These are phyloP conservation scores for Tolypocladium tropicale DNA, from an alignment of 2,329 filamentous ascomycete species.

Conservation along the genomic window DNA sequence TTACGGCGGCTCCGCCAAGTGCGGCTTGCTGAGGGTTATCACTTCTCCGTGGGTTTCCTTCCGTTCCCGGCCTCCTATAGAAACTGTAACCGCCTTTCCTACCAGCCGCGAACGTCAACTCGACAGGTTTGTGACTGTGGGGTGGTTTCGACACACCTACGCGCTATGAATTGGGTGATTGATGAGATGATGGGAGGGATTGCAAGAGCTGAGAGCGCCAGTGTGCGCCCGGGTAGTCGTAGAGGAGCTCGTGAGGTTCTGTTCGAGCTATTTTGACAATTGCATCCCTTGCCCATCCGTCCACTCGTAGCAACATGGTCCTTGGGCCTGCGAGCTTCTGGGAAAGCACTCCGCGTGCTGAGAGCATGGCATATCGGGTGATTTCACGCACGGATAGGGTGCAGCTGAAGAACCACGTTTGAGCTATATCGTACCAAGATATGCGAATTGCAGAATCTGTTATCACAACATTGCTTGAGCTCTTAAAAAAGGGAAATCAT, in stretches of 20 bases:
- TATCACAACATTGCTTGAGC: no score
- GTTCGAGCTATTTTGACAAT: no score
- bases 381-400: no score
- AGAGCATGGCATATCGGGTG: neutral
- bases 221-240: neutral
- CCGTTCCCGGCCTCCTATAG: slow-evolving; percentile 45
- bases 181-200: neutral
- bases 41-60: slow-evolving; percentile 36
- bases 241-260: neutral
- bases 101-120: slow-evolving; percentile 29
- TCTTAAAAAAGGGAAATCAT: no score
- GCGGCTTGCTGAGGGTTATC: slow-evolving; percentile 46
- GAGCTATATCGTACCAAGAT: no score
- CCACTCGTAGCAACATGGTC: neutral
- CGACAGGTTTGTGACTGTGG: slow-evolving; percentile 38
- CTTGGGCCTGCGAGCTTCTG: neutral
- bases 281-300: neutral
- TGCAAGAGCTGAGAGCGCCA: neutral
- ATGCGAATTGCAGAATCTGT: no score
- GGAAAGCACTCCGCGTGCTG: neutral
- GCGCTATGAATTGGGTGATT: neutral
- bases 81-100: slow-evolving; percentile 34
- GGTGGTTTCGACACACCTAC: slow-evolving; percentile 34
- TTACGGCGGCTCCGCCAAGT: slow-evolving; percentile 39
- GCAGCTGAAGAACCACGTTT: no score